Evolutionary conservation across 2,329 filamentous ascomycete species (phyloP).

Genomic region (Fusarium proliferatum): DNA sequence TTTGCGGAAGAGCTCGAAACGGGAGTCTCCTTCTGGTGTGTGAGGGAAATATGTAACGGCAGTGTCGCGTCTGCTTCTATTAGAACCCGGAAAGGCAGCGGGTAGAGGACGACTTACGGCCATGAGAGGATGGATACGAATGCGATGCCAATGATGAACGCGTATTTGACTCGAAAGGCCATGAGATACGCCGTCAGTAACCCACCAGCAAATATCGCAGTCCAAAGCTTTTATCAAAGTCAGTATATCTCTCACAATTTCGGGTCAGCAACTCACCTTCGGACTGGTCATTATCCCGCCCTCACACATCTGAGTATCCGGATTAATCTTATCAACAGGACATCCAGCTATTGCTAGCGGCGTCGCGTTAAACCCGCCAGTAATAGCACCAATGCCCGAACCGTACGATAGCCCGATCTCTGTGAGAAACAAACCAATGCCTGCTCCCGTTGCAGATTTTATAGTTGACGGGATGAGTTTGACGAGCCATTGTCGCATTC

Average conservation of each 20-base stretch:
- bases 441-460: slow-evolving; percentile 83
- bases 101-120: slow-evolving; percentile 64
- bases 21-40: slow-evolving; percentile 70
- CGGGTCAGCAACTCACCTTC: neutral
- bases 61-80: slow-evolving; percentile 54
- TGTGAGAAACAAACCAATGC: slow-evolving; percentile 81
- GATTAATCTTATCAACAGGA: slow-evolving; percentile 31
- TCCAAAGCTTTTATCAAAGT: slow-evolving; percentile 65
- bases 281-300: slow-evolving; percentile 37
- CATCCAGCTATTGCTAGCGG: slow-evolving; percentile 80
- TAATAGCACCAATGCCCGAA: slow-evolving; percentile 80
- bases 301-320: slow-evolving; percentile 32
- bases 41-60: slow-evolving; percentile 81
- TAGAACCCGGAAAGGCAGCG: rapidly evolving
- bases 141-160: slow-evolving; percentile 81
- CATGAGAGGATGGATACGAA: slow-evolving; percentile 85
- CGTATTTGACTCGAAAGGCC: slow-evolving; percentile 84
- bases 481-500: slow-evolving; percentile 86
- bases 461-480: slow-evolving; percentile 81
- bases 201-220: slow-evolving; percentile 83
- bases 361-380: slow-evolving; percentile 67
- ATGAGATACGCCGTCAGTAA: slow-evolving; percentile 79
- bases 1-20: slow-evolving; percentile 83
- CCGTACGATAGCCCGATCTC: slow-evolving; percentile 77
- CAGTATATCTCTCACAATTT: neutral